Conservation (phyloP, 495 filamentous ascomycete species). For the Bacidia rubella region DNA sequence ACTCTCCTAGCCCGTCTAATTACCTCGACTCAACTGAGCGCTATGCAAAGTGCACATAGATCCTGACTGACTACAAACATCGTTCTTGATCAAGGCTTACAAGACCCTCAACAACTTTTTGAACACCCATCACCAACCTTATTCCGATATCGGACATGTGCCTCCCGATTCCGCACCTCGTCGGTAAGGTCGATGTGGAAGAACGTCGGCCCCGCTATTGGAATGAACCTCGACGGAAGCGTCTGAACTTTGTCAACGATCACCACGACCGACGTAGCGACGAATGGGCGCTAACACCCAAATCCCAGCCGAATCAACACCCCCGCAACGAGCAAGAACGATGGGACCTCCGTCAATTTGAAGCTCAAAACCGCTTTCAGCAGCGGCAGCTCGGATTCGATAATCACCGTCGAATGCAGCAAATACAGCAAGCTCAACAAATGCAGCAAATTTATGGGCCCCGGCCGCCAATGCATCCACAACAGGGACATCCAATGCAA, state of each 20-base stretch:
- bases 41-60: too few relatives aligned
- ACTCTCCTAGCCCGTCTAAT: too few relatives aligned
- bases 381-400: not conserved
- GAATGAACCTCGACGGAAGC: conserved; percentile 16
- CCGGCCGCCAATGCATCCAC: not conserved
- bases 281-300: conserved; percentile 5
- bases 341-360: conserved; percentile 2
- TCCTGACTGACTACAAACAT: too few relatives aligned
- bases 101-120: too few relatives aligned
- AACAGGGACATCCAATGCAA: not conserved
- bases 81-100: too few relatives aligned
- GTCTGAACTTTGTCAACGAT: conserved; percentile 11
- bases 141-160: not conserved
- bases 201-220: conserved; percentile 14
- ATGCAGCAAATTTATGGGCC: conserved; percentile 3
- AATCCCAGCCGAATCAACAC: not conserved
- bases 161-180: conserved; percentile 6
- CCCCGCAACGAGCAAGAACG: conserved; percentile 3
- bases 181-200: conserved; percentile 14
- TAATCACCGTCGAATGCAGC: not conserved
- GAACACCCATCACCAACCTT: too few relatives aligned
- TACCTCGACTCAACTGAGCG: too few relatives aligned
- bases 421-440: conserved; percentile 1
- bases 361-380: conserved; percentile 2
- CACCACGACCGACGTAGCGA: not conserved